Base-by-base conservation (phyloP, 495 filamentous ascomycete genomes). In the Apodospora peruviana region DNA sequence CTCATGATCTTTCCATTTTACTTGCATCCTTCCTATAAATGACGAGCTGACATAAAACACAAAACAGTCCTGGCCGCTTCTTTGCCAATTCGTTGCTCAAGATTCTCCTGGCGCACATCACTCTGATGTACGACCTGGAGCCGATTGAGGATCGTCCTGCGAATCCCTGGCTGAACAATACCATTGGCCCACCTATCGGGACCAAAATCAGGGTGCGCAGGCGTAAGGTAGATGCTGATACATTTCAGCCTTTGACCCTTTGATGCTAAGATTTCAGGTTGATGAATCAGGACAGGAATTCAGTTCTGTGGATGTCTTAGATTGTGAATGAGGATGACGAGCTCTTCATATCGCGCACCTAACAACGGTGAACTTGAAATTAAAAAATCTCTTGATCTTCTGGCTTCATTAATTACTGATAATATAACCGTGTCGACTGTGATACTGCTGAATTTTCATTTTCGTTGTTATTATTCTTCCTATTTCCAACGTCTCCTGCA, bases 71-170 rank as follows among this genome's bases (percentile, higher is more conserved):
- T 32, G 60, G 71, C 41, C 52, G 68, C 18, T 73, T 72, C 62
- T 73, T 73, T 44, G 68, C 67, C 35, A 48, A 66, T 12, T 62
- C 69, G 14, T 65, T 70, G 45, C 52, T 75, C 27, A 73, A 75
- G 57, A 63, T 73, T 9, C 51, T 61, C 10, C 47, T 75, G 17
- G 68, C 65, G 1, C 62, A 71, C 41, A 67, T 75, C 32, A 56
- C 60, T 0, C 25, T 68, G 14, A 57, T 65, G 7, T 75, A 72
- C 43, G 70, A 75, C 5, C 63, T 75, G 37, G 54, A 67, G 41
- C 60, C 62, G 14, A 7, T 43, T 8, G 5, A 43, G 21, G 8
- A 14, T 4, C 40, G 40, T 14, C 40, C 48, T 11, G 27, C 47
- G 5, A 50, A 50, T 37, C 47, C 47, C 3, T 50, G 47, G 47